Evolutionary conservation across 257 asterid genomes (phyloP).

Genomic region (Linderniella brevidens): DNA sequence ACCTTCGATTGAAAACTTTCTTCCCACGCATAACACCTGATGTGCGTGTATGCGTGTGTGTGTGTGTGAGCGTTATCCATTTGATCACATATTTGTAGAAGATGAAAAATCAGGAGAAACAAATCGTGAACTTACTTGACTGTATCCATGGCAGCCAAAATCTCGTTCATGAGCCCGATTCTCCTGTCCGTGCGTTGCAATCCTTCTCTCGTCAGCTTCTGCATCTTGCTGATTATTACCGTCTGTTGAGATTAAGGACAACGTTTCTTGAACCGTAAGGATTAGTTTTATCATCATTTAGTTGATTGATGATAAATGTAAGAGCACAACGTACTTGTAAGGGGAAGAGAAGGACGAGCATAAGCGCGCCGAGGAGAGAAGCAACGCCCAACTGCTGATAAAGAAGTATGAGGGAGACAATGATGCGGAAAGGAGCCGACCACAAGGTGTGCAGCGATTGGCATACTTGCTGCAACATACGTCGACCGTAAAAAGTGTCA

Average conservation of each 20-base stretch:
- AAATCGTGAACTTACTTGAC: conserved; percentile 50
- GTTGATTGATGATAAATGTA: too few species aligned
- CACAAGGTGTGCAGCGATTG: conserved; percentile 84
- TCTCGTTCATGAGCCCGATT: conserved; percentile 92
- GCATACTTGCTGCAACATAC: conserved; percentile 69
- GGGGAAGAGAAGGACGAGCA: conserved; percentile 79
- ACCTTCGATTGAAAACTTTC: conserved; percentile 71
- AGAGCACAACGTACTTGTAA: conserved; percentile 35
- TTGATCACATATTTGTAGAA: conserved; percentile 9
- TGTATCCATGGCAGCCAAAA: conserved; percentile 97
- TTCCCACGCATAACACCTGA: conserved; percentile 98
- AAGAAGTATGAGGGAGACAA: conserved; percentile 69
- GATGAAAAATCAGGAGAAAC: conserved; percentile 5
- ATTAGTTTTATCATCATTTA: conserved; percentile 1
- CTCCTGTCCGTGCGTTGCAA: conserved; percentile 85
- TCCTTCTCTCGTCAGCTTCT: conserved; percentile 83
- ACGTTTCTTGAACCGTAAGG: conserved; percentile 9
- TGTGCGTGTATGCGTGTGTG: conserved; percentile 9
- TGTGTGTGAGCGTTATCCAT: background rate
- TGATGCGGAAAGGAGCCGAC: conserved; percentile 94
- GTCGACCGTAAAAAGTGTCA: conserved; percentile 5
- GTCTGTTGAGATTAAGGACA: conserved; percentile 50
- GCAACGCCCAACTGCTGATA: conserved; percentile 79
- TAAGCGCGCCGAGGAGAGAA: conserved; percentile 71
- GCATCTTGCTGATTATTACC: conserved; percentile 72